Conservation (phyloP, 2,329 filamentous ascomycete genomes). For the Penicillium aurantiogriseum region DNA sequence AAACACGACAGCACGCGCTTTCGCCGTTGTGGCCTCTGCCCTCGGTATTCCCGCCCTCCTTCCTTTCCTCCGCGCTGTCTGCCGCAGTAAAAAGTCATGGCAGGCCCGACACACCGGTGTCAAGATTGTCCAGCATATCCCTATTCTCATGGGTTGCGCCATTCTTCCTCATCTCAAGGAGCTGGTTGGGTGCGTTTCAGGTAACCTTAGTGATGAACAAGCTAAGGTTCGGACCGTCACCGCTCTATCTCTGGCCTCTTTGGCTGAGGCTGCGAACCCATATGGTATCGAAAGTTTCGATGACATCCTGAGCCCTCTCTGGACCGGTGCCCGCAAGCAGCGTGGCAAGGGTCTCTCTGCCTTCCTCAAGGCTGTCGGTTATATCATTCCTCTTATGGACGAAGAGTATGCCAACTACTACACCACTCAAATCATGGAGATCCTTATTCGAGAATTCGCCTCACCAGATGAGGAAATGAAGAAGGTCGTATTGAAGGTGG, state of each 20-base stretch:
- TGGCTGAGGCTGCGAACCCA: conserved; percentile 94
- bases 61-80: conserved; percentile 92
- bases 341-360: conserved; percentile 93
- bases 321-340: conserved; percentile 95
- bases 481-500: conserved; percentile 96
- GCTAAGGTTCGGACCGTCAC: conserved; percentile 97
- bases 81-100: conserved; percentile 98
- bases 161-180: conserved; percentile 94
- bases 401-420: conserved; percentile 99
- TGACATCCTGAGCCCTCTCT: conserved; percentile 92
- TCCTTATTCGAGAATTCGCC: conserved; percentile 89
- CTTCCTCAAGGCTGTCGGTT: conserved; percentile 95
- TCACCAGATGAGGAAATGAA: conserved; percentile 99
- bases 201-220: conserved; percentile 95
- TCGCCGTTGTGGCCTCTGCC: conserved; percentile 94
- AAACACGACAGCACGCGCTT: conserved; percentile 95
- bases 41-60: conserved; percentile 92
- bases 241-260: conserved; percentile 86
- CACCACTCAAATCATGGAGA: conserved; percentile 98
- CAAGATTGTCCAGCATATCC: conserved; percentile 98
- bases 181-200: conserved; percentile 91
- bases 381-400: conserved; percentile 98
- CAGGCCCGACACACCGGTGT: conserved; percentile 96
- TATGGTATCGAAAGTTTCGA: conserved; percentile 99
- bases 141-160: conserved; percentile 97